Conservation (phyloP, 2,329 filamentous ascomycete species). For the Xylariaceae sp. region DNA sequence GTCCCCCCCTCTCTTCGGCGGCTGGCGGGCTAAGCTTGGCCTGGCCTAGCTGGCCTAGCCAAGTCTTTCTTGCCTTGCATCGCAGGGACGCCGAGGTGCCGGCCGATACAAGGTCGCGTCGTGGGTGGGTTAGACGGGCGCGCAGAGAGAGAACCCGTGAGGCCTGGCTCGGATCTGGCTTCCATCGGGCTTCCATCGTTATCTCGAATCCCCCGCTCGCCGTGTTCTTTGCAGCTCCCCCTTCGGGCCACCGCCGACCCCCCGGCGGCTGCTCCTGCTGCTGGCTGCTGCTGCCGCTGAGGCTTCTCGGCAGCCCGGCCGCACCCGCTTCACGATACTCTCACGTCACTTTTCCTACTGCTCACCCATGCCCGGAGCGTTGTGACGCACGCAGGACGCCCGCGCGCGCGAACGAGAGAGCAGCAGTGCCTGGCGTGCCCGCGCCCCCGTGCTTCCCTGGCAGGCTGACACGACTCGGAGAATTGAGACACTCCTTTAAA, state of each 20-base stretch:
- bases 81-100: no score
- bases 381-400: background rate
- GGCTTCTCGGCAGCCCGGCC: constrained; percentile 1
- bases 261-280: constrained; percentile 6
- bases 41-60: no score
- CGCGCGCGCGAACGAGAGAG: background rate
- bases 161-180: no score
- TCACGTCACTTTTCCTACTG: background rate
- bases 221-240: constrained; percentile 26
- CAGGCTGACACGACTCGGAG: constrained; percentile 11
- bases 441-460: background rate
- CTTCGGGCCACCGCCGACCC: constrained; percentile 20
- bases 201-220: constrained; percentile 21
- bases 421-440: background rate
- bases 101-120: no score
- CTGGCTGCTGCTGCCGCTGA: constrained; percentile 10
- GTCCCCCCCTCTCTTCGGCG: no score
- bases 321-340: background rate
- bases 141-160: no score
- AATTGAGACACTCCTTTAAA: constrained; percentile 4
- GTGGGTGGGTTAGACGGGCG: no score
- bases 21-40: no score
- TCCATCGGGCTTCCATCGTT: constrained; percentile 26
- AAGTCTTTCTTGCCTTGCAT: no score
- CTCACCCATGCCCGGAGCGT: background rate